Evolutionary conservation across 768 basidiomycete species (phyloP).

Genomic region (Lactifluus subvellereus): DNA sequence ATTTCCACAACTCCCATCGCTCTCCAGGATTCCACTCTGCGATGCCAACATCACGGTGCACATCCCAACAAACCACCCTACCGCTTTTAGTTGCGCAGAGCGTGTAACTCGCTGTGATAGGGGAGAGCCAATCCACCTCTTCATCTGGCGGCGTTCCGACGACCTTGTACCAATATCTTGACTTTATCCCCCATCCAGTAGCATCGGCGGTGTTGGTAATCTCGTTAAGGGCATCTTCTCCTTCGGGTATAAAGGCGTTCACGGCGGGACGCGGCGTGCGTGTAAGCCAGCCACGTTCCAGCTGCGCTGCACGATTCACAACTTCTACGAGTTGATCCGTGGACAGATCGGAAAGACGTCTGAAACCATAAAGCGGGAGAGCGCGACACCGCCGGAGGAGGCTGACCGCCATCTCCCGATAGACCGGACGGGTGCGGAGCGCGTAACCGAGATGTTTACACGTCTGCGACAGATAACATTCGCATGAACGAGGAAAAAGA

Average conservation of each 20-base stretch:
- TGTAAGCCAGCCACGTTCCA: conserved; percentile 57
- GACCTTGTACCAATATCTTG: conserved; percentile 56
- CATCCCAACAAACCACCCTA: conserved; percentile 73
- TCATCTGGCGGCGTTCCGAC: conserved; percentile 61
- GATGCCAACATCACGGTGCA: conserved; percentile 52
- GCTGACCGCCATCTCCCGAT: conserved; percentile 55
- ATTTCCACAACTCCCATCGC: conserved; percentile 73
- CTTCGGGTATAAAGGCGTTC: conserved; percentile 26
- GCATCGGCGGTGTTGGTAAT: conserved; percentile 2
- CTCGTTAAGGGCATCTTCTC: neutral
- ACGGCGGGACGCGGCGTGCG: conserved; percentile 50
- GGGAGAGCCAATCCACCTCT: conserved; percentile 72
- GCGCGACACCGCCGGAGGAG: conserved; percentile 63
- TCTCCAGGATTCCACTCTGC: conserved; percentile 63
- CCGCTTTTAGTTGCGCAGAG: conserved; percentile 75
- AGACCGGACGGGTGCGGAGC: conserved; percentile 60
- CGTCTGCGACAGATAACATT: conserved; percentile 37
- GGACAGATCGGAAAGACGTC: conserved; percentile 58
- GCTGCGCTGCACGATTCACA: conserved; percentile 55
- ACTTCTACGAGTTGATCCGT: conserved; percentile 55
- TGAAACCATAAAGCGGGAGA: conserved; percentile 63
- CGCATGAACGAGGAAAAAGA: no score
- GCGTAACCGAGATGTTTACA: conserved; percentile 57
- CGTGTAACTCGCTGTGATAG: conserved; percentile 69
- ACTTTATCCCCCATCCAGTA: conserved; percentile 28